Percentiles rank a stretch among this genome's conserved stretches.
Conservation (phyloP, 345 rosid species). For the Linum lewisii region DNA sequence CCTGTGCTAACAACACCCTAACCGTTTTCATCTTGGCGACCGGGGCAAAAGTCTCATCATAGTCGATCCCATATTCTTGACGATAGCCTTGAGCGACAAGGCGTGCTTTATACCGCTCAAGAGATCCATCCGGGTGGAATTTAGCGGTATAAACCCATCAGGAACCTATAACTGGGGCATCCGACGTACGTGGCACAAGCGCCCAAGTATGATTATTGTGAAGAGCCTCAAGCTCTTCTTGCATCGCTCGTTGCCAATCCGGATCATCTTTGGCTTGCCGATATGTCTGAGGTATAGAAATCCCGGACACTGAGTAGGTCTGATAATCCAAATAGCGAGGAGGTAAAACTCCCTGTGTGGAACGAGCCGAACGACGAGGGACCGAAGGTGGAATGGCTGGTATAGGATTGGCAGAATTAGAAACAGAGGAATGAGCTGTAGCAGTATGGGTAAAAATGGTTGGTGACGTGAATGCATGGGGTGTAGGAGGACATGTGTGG, state of each 20-base stretch:
- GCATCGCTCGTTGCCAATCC: background rate
- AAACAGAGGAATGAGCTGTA: too few relatives aligned
- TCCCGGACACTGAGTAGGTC: too few relatives aligned
- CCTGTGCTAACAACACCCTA: background rate
- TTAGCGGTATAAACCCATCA: background rate
- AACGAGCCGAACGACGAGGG: too few relatives aligned
- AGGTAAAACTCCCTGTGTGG: too few relatives aligned
- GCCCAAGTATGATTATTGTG: background rate
- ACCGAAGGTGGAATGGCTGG: too few relatives aligned
- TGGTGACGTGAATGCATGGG: too few relatives aligned
- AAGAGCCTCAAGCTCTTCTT: background rate
- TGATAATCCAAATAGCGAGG: too few relatives aligned
- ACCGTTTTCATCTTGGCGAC: background rate
- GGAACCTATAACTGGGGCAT: background rate
- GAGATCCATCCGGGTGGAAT: background rate
- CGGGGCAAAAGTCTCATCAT: background rate
- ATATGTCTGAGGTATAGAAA: background rate
- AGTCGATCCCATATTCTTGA: background rate
- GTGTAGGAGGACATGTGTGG: too few relatives aligned
- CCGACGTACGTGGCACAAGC: background rate
- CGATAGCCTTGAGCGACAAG: background rate
- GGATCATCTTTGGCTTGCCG: background rate
- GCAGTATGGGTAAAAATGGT: too few relatives aligned
- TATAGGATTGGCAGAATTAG: too few relatives aligned
- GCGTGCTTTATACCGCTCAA: background rate